Conservation (phyloP, 2,329 filamentous ascomycete species). For the Paracoccidioides brasiliensis region DNA sequence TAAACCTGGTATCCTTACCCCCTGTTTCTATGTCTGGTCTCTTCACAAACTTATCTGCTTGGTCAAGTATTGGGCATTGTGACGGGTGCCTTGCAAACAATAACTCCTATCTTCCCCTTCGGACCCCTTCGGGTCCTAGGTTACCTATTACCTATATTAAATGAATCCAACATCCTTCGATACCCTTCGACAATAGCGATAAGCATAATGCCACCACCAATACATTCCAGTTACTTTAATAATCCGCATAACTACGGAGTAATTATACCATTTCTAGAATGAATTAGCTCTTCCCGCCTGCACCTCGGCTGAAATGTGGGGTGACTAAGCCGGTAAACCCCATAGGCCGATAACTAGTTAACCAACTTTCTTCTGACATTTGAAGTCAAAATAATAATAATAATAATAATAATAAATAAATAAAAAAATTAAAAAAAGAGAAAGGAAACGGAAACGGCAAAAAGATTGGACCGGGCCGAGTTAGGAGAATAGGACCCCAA, state of each 20-base stretch:
- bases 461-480: no score
- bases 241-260: neutral
- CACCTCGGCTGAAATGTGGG: neutral
- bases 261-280: neutral
- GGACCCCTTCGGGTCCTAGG: neutral
- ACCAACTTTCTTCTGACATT: neutral
- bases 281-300: neutral
- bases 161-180: neutral
- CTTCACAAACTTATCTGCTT: no score
- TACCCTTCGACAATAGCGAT: neutral
- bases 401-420: no score
- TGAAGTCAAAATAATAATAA: no score
- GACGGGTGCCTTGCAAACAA: no score
- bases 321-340: neutral
- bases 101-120: no score
- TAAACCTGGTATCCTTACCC: neutral
- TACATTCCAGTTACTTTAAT: no score
- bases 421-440: no score
- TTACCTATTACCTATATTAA: neutral
- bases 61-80: neutral
- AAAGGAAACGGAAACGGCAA: no score
- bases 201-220: no score
- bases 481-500: no score
- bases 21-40: neutral
- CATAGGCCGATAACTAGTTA: neutral